Base-by-base conservation (phyloP, 495 filamentous ascomycete genomes). In the Lasiosphaeriaceae sp. region DNA sequence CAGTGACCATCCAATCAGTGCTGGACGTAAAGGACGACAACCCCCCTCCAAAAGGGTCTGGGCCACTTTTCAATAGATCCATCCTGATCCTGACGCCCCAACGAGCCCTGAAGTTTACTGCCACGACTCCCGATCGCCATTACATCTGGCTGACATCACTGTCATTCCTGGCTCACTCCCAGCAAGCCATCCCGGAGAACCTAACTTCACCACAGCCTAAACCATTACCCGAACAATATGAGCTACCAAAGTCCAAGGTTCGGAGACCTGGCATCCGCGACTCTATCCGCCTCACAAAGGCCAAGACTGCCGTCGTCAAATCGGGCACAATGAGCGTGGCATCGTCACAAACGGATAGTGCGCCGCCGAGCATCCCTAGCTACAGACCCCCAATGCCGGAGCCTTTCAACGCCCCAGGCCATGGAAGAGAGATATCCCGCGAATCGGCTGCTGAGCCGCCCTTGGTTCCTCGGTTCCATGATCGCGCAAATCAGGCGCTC, bases 1-100 rank as follows among this genome's bases (percentile, higher is more conserved):
- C 66, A 97, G 93, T 98, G 65, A 81, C 80, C 17, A 97, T 98
- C 62, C 92, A 97, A 75, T 97, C 94, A 31, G 94, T 97, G 11
- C 76, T 98, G 17, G 94, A 98, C 61, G 94, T 98, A 63, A 92
- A 93, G 68, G 94, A 98, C 66, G 89, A 96, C 71, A 94, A 92
- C 51, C 90, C 92, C 5, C 64, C 88, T 51, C 95, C 94, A 2
- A 93, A 92, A 66, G 83, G 83, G 56, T 69, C 79, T 39, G 68
- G 80, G 8, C 68, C 75, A 17, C 75, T 88, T 2, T 97, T 96
- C 77, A 90, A 95, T 67, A 88, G 94, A 52, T 97, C 94, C 1
- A 98, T 98, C 63, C 75, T 98, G 34, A 95, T 98, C 56, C 73
- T 98, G 20, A 97, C 94, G 12, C 94, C 95, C 7, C 87, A 93